These are phyloP conservation scores for Chlorencoelia australis DNA, from an alignment of 2,329 filamentous ascomycete species.

Conservation along the genomic window DNA sequence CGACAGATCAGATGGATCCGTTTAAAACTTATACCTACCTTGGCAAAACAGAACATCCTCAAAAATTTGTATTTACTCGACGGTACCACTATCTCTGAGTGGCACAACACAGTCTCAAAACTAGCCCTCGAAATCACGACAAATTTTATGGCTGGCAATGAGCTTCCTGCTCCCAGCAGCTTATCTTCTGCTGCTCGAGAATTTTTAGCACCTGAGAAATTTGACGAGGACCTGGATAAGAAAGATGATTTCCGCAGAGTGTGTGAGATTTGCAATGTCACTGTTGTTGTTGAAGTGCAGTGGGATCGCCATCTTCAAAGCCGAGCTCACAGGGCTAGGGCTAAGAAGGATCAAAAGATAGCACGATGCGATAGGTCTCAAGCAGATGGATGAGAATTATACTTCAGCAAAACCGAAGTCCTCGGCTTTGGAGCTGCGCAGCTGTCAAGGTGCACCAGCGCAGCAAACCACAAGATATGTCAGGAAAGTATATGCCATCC, in stretches of 20 bases:
- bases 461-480: too few species aligned
- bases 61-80: constrained; percentile 69
- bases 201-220: constrained; percentile 45
- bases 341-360: constrained; percentile 16
- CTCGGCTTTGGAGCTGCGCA: too few species aligned
- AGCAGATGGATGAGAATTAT: too few species aligned
- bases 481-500: too few species aligned
- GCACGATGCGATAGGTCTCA: neutral
- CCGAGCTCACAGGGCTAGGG: constrained; percentile 29
- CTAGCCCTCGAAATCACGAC: constrained; percentile 53
- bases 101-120: constrained; percentile 51
- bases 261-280: constrained; percentile 66
- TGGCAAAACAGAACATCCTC: constrained; percentile 43
- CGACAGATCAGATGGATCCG: constrained; percentile 82
- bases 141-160: constrained; percentile 49
- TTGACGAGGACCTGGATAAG: constrained; percentile 29
- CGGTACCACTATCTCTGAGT: constrained; percentile 57
- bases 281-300: constrained; percentile 44
- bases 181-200: constrained; percentile 47
- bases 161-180: constrained; percentile 35
- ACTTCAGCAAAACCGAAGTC: too few species aligned
- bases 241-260: constrained; percentile 41
- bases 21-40: constrained; percentile 64
- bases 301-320: constrained; percentile 39
- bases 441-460: too few species aligned